Evolutionary conservation across 805 yeast species (phyloP), one percentile per base, ranked within the genome.

Genomic region (Candida hispaniensis): DNA sequence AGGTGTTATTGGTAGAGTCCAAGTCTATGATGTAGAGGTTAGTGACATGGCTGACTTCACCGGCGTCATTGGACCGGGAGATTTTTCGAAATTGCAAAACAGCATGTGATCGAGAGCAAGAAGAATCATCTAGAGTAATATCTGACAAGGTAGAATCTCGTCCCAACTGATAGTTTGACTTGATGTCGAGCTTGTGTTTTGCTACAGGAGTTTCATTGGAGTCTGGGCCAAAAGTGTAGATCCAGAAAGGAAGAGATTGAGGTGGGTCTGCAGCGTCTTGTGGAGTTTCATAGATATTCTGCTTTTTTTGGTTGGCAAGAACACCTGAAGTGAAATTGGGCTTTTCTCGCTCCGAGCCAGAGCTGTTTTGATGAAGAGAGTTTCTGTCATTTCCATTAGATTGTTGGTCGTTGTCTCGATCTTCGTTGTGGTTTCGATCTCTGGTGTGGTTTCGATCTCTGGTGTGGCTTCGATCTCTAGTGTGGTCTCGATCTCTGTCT

Each of bases 41-140:
- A n/a, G 36, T 32, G 23, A 18, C 28, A 18, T 7, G 24, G 17
- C 28, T 23, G 14, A 28, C 24, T 13, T 32, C 36, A 4, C 36
- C 36, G 14, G 17, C 36, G 16, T 32, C 36, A 8, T 32, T 32
- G 5, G 24, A 27, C 11, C 18, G 23, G 23, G 23, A 27, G 14
- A 32, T 32, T 18, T 32, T 32, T 10, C 36, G 36, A 18, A 32
- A 32, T 23, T 32, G 36, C 23, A 32, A 10, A 6, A 23, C 36
- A 16, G 36, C 36, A 17, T 32, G 36, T 8, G 24, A 27, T 14
- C 24, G 23, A 4, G 36, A 32, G 6, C 36, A 32, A 12, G 36
- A 32, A 14, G 18, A 13, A 8, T 32, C 28, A 7, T 12, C 16
- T 4, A 32, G 18, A 6, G 28, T 5, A 8, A 24, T 22, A 6